Percentiles rank a stretch among this genome's conserved stretches.
Evolutionary conservation across 1,284 basidiomycete species (phyloP).

Genomic region (Salmacisia buchloeana): DNA sequence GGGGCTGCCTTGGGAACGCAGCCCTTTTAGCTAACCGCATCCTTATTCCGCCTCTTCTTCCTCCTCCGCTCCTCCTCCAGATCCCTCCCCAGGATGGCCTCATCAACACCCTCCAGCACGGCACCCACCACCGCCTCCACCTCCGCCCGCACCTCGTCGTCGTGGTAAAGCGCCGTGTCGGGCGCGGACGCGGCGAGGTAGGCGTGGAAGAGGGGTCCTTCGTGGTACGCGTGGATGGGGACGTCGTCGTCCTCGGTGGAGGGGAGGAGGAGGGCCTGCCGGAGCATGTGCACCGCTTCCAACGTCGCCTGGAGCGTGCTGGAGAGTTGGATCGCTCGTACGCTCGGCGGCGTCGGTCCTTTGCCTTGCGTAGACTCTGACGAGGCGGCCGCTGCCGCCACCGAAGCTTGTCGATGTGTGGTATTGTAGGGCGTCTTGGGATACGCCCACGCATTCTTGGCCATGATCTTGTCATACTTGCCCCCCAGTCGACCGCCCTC

Average conservation of each 20-base stretch:
- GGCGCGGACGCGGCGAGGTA: not conserved
- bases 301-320: not conserved
- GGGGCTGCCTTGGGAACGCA: too few relatives aligned
- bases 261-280: not conserved
- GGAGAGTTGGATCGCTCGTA: not conserved
- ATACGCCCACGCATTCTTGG: not conserved
- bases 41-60: not conserved
- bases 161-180: not conserved
- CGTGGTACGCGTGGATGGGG: constrained; percentile 1
- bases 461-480: not conserved
- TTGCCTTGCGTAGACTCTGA: not conserved
- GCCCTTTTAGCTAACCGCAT: too few relatives aligned
- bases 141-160: not conserved
- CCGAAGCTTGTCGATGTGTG: not conserved
- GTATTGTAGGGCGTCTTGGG: not conserved
- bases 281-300: not conserved
- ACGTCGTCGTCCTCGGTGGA: not conserved
- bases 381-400: not conserved
- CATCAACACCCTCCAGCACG: constrained; percentile 1
- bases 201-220: constrained; percentile 8
- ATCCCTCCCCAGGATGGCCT: constrained; percentile 5
- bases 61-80: constrained; percentile 9
- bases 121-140: not conserved
- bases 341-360: not conserved
- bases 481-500: not conserved